Evolutionary conservation across 2,329 filamentous ascomycete genomes (phyloP).

Genomic region (Ophiostoma ips): DNA sequence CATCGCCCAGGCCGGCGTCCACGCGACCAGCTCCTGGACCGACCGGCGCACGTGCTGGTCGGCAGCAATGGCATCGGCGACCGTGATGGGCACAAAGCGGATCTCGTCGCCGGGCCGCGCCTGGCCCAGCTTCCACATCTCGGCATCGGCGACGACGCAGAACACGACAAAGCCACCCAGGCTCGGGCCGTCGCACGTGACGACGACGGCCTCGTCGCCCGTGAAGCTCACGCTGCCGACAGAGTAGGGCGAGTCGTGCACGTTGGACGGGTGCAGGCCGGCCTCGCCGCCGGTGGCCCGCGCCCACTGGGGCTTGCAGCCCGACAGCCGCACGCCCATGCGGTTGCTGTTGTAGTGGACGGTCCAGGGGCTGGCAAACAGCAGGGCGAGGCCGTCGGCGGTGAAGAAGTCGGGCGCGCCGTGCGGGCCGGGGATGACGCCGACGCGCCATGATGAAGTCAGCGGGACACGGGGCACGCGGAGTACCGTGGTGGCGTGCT

Average conservation of each 20-base stretch:
- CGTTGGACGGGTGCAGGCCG: constrained; percentile 7
- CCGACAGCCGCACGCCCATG: constrained; percentile 6
- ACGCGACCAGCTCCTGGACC: neutral
- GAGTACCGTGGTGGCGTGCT: neutral
- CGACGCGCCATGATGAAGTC: constrained; percentile 10
- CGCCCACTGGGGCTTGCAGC: constrained; percentile 1
- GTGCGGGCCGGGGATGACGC: constrained; percentile 21
- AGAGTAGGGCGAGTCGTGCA: constrained; percentile 5
- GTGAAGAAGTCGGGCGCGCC: constrained; percentile 20
- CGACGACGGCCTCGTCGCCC: constrained; percentile 22
- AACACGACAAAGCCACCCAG: constrained; percentile 21
- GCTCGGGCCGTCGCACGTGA: constrained; percentile 21
- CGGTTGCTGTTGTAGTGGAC: constrained; percentile 5
- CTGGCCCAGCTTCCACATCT: constrained; percentile 25
- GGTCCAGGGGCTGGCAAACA: constrained; percentile 4
- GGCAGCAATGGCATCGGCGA: neutral
- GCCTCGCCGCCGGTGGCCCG: constrained; percentile 6
- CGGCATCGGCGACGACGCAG: constrained; percentile 19
- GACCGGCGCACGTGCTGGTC: neutral
- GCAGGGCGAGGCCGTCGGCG: neutral
- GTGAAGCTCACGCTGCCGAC: constrained; percentile 22
- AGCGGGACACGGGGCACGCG: neutral
- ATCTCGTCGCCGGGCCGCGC: constrained; percentile 19
- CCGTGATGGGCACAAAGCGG: neutral
- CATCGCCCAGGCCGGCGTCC: neutral